Base-by-base conservation (phyloP, 1,139 yeast genomes). In the Petasospora fabianii region DNA sequence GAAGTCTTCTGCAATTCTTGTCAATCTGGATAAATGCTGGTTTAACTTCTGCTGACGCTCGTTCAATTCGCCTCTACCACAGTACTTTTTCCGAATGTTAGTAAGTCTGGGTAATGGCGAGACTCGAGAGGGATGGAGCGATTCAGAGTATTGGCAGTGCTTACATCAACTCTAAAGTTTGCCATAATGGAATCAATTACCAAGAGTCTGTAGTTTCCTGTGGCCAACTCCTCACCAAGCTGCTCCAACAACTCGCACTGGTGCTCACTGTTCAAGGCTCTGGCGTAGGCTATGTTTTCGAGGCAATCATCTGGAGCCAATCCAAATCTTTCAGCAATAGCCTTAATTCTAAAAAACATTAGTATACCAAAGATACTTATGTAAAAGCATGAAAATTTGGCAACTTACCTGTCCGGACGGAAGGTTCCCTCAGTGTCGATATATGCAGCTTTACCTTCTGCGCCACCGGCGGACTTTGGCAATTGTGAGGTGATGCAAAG, bases 371-470 rank as follows among this genome's bases (percentile, higher is more conserved):
- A n/a, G n/a, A n/a, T n/a, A n/a, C n/a, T n/a, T n/a, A n/a, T n/a
- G n/a, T n/a, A n/a, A n/a, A n/a, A n/a, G n/a, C n/a, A n/a, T n/a
- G n/a, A n/a, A n/a, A n/a, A n/a, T n/a, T n/a, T n/a, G n/a, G n/a
- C n/a, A 6, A 41, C 53, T n/a, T 31, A 52, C 58, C 58, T 56
- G 43, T 74, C 80, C 1, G 80, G 80, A 39, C 80, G 65, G 42
- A 75, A 75, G 2, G 80, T 75, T 5, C 81, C 83, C 52, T 77
- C 82, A 0, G 81, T 75, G 49, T 75, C 83, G 45, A 77, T 71
- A 48, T 67, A 76, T 2, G 80, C 81, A 1, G 74, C 80, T 57
- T 75, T 75, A 0, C 83, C 83, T 51, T 75, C 81, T 1, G 72
- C 80, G 3, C 83, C 83, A 5, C 82, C 82, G 61, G 71, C 56